These are phyloP conservation scores for Scheffersomyces parashehatae DNA, from an alignment of 1,139 yeast genomes.

Conservation along the genomic window DNA sequence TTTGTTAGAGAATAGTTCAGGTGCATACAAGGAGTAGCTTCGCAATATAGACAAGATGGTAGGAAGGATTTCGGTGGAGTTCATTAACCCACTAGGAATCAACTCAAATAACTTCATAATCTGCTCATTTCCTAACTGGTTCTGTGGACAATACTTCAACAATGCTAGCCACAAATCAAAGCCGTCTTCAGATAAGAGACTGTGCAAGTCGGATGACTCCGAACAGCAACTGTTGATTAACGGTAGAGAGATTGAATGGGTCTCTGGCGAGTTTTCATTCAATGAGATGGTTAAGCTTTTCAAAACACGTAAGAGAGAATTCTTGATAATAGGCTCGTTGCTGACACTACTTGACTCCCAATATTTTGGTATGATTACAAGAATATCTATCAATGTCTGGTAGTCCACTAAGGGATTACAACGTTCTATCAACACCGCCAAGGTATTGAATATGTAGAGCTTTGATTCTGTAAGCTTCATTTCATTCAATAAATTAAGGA, in stretches of 20 bases:
- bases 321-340: constrained; percentile 68
- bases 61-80: constrained; percentile 78
- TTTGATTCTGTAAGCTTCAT: constrained; percentile 73
- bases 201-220: constrained; percentile 57
- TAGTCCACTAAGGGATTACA: constrained; percentile 61
- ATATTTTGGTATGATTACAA: constrained; percentile 64
- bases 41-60: constrained; percentile 66
- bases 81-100: constrained; percentile 50
- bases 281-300: constrained; percentile 65
- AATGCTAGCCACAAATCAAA: constrained; percentile 79
- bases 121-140: constrained; percentile 22
- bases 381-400: constrained; percentile 51
- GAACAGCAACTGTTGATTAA: constrained; percentile 64
- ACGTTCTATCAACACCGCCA: constrained; percentile 65
- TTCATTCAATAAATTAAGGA: constrained; percentile 46
- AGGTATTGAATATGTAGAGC: constrained; percentile 63
- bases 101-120: constrained; percentile 49
- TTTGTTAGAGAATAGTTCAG: constrained; percentile 42
- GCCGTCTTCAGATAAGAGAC: constrained; percentile 82
- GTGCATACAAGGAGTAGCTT: constrained; percentile 66
- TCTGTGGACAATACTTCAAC: constrained; percentile 54
- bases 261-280: constrained; percentile 56
- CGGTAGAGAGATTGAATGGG: constrained; percentile 69
- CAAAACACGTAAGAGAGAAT: constrained; percentile 68
- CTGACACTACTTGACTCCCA: constrained; percentile 65